phyloP scores from a whole-genome alignment of 495 filamentous ascomycete genomes.

The Barbatosphaeria neglecta region DNA sequence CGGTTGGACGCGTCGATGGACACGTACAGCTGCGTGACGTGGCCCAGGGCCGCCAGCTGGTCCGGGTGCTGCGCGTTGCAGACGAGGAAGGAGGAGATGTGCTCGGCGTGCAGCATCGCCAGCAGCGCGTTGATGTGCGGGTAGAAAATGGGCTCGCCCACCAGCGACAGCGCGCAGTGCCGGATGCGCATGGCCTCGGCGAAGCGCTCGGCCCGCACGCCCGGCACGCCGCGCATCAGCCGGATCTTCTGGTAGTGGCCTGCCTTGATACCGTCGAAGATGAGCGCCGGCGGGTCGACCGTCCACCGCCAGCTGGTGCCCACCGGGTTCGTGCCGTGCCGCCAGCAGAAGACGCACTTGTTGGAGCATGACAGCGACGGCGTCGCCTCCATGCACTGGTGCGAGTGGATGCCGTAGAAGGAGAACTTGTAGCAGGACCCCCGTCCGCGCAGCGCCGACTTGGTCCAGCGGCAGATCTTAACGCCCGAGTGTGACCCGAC shows the following conservation, averaged over 20 bases:
- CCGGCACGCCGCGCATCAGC: constrained; percentile 86
- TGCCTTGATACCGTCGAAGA: constrained; percentile 80
- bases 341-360: constrained; percentile 98
- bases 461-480: constrained; percentile 97
- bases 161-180: constrained; percentile 82
- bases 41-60: constrained; percentile 66
- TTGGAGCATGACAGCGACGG: constrained; percentile 92
- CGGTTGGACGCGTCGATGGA: constrained; percentile 87
- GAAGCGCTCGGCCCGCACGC: constrained; percentile 83
- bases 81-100: constrained; percentile 87
- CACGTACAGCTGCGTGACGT: constrained; percentile 90
- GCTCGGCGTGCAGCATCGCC: constrained; percentile 66
- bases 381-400: constrained; percentile 96
- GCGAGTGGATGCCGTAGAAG: constrained; percentile 91
- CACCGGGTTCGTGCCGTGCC: constrained; percentile 92
- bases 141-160: constrained; percentile 96
- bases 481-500: constrained; percentile 92
- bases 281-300: constrained; percentile 76
- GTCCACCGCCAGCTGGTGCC: constrained; percentile 95
- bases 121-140: constrained; percentile 91
- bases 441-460: constrained; percentile 88
- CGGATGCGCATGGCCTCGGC: constrained; percentile 85
- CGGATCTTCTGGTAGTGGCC: constrained; percentile 96
- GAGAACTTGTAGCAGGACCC: constrained; percentile 95
- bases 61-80: constrained; percentile 98